Evolutionary conservation across 2,329 filamentous ascomycete species (phyloP).

Genomic region (Penicillium sp.): DNA sequence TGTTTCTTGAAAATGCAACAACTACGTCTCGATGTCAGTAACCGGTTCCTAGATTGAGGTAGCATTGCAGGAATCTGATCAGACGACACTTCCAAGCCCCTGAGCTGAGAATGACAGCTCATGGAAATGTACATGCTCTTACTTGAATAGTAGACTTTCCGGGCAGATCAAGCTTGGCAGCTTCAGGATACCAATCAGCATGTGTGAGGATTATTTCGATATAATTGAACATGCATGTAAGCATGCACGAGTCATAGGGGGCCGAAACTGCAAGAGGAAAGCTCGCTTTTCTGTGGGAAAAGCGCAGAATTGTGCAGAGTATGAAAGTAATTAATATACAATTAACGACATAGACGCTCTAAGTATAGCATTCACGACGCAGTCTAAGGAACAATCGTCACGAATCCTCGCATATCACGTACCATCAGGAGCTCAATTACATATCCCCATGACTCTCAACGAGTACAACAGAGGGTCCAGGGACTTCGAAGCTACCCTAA

Average conservation of each 20-base stretch:
- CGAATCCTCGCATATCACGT: background rate
- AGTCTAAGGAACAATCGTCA: background rate
- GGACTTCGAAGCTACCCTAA: background rate
- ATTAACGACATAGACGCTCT: background rate
- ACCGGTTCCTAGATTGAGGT: background rate
- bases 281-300: background rate
- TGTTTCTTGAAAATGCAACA: background rate
- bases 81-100: background rate
- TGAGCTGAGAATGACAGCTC: background rate
- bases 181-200: background rate
- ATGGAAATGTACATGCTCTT: background rate
- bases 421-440: background rate
- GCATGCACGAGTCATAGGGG: background rate
- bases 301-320: background rate
- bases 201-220: too few relatives aligned
- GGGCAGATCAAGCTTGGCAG: background rate
- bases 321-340: background rate
- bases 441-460: background rate
- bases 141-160: background rate
- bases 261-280: background rate
- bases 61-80: background rate
- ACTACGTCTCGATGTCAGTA: background rate
- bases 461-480: background rate
- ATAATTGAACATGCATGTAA: background rate
- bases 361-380: background rate